Base-by-base conservation (phyloP, 805 yeast genomes). In the Myxozyma mucilagina region DNA sequence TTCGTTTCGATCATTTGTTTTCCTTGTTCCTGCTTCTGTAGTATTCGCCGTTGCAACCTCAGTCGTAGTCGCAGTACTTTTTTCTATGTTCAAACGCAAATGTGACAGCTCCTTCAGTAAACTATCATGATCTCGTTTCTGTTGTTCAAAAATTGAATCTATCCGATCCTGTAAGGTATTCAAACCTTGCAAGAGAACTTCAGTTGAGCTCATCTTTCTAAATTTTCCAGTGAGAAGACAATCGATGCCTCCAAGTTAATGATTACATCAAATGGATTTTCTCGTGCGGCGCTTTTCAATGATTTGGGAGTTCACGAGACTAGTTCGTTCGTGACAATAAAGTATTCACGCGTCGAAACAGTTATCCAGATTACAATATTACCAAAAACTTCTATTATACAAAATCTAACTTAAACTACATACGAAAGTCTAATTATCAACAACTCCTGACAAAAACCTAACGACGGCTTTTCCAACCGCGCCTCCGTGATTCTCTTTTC, bases 401-500 rank as follows among this genome's bases (percentile, higher is more conserved):
- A 24, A 24, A 24, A 24, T 24, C 29, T 24, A 24, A 24, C 29
- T 24, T 24, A 24, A 24, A 32, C 24, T 29, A 14, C 16, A 20
- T 20, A 51, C 34, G 3, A 51, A 8, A 14, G 8, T 9, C 29
- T 44, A 53, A 4, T 35, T 34, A 43, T 53, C 57, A 18, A 53
- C 24, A 34, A 45, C 51, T 5, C 65, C 61, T 60, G 48, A 41
- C 41, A 76, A 63, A 64, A 79, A 79, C n/a, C 70, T 63, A 24
- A 69, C 67, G 13, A 79, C 75, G n/a, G 76, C 74, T 57, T 71
- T 67, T 2, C 77, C 80, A 24, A 79, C 70, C 14, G 69, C 57
- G 7, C 59, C 60, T 1, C 84, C 84, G 59, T 80, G 80, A 61
- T 81, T 79, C 43, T 70, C 70, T 56, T 71, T 60, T 38, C 66